These are phyloP conservation scores for Spencermartinsiella europaea DNA, from an alignment of 805 yeast species.

Conservation along the genomic window DNA sequence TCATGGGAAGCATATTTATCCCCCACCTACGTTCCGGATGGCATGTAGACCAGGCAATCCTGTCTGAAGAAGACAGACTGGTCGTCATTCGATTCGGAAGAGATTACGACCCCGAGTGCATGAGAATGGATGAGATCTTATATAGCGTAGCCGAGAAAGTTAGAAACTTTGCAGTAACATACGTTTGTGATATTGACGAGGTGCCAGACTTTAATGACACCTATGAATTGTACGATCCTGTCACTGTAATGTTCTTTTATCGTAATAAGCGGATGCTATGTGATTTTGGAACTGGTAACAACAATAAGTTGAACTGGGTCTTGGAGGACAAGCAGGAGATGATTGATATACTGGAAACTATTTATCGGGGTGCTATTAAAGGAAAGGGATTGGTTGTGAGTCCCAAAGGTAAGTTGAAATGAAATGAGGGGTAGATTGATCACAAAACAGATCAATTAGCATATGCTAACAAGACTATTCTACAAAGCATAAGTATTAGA, in stretches of 20 bases:
- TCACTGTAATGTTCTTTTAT: conserved; percentile 89
- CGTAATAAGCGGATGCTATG: conserved; percentile 95
- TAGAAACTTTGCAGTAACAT: conserved; percentile 80
- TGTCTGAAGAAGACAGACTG: conserved; percentile 77
- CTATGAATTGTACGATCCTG: conserved; percentile 87
- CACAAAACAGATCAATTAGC: too few species aligned
- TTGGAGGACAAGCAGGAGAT: conserved; percentile 78
- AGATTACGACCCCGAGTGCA: conserved; percentile 68
- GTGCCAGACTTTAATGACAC: conserved; percentile 88
- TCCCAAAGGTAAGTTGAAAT: conserved; percentile 43
- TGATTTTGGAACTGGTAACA: conserved; percentile 97
- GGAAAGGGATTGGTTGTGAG: conserved; percentile 89
- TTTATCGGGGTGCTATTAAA: conserved; percentile 85
- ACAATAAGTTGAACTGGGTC: conserved; percentile 84
- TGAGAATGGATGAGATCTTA: conserved; percentile 85
- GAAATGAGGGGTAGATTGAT: too few species aligned
- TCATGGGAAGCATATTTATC: conserved; percentile 75
- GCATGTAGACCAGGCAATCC: conserved; percentile 98
- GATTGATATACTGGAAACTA: conserved; percentile 84
- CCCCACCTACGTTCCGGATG: conserved; percentile 82
- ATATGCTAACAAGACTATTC: conserved; percentile 19
- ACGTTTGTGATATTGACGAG: conserved; percentile 80
- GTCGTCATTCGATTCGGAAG: conserved; percentile 88
- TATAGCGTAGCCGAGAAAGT: conserved; percentile 77
- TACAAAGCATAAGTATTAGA: conserved; percentile 21